Base-by-base conservation (phyloP, 2,329 filamentous ascomycete genomes). In the Atkinsonella hypoxylon region DNA sequence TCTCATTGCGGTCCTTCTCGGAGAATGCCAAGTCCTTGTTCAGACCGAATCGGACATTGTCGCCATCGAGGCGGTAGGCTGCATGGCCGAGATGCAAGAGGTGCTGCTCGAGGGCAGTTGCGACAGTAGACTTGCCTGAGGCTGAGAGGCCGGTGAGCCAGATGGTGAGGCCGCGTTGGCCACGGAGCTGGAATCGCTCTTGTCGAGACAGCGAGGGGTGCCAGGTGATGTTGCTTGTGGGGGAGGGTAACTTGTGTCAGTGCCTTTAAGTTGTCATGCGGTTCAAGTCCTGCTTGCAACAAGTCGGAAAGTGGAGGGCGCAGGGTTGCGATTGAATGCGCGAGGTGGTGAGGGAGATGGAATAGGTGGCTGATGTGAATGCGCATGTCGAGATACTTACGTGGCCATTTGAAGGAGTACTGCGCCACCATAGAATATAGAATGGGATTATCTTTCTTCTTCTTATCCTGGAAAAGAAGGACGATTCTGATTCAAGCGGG, bases 111-210 rank as follows among this genome's bases (percentile, higher is more conserved):
- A 98, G 86, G 15, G 93, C 93, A 2, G 89, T 95, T 50, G 93
- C 93, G 55, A 98, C 88, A 52, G 93, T 98, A 48, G 91, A 96
- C 73, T 98, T 98, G 65, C 93, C 93, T 0, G 89, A 95, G 48
- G 91, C 93, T 38, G 88, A 95, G 57, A 98, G 87, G 50, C 93
- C 93, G 1, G 93, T 98, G 66, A 98, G 87, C 93, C 93, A 98
- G 72, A 98, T 84, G 52, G 93, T 98, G 67, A 94, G 85, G 66
- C 93, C 93, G 59, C 81, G 80, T 71, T 98, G 93, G 68, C 83
- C 81, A 70, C 89, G 87, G 59, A 80, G 72, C 58, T 76, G 66
- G 69, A 80, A 83, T 69, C 87, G 86, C 78, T 93, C 87, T 55
- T 74, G 69, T 70, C 87, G 85, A 50, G 85, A 85, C 64, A 93